Conservation (phyloP, 2,329 filamentous ascomycete species). For the Ophiostoma tasmaniense region DNA sequence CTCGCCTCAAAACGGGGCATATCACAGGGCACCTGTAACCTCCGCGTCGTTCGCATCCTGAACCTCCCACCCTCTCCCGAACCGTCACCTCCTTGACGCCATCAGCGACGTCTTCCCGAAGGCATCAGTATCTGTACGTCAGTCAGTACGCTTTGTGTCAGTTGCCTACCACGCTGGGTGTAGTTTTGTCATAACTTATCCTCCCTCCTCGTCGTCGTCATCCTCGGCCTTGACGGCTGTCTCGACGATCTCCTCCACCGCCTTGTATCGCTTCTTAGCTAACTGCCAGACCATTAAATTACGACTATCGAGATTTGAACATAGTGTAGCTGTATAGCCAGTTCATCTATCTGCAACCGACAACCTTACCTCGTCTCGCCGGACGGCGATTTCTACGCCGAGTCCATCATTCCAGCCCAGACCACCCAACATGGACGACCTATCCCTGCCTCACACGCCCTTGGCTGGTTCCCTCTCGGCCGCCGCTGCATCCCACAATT, state of each 20-base stretch:
- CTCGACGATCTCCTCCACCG: not conserved
- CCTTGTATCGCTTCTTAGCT: not conserved
- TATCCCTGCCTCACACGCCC: slow-evolving; percentile 21
- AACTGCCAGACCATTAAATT: not conserved
- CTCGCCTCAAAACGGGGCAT: not conserved
- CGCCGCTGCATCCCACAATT: slow-evolving; percentile 30
- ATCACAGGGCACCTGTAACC: not conserved
- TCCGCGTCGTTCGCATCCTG: not conserved
- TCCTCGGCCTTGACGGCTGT: not conserved
- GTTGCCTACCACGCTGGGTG: not conserved
- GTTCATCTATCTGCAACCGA: not conserved
- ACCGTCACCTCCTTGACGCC: not conserved
- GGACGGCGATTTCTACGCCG: not conserved
- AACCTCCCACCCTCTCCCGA: not conserved
- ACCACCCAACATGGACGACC: slow-evolving; percentile 30
- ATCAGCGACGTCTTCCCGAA: not conserved
- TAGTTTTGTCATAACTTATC: not conserved
- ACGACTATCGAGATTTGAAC: not conserved
- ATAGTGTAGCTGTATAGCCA: not conserved
- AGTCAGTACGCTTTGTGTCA: not conserved
- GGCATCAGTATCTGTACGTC: not conserved
- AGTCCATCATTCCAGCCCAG: not conserved
- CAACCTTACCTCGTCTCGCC: not conserved
- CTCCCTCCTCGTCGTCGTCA: not conserved
- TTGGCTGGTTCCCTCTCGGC: slow-evolving; percentile 30